Evolutionary conservation across 2,329 filamentous ascomycete genomes (phyloP), one percentile per base, ranked within the genome.

Genomic region (Alternaria brassicicola): DNA sequence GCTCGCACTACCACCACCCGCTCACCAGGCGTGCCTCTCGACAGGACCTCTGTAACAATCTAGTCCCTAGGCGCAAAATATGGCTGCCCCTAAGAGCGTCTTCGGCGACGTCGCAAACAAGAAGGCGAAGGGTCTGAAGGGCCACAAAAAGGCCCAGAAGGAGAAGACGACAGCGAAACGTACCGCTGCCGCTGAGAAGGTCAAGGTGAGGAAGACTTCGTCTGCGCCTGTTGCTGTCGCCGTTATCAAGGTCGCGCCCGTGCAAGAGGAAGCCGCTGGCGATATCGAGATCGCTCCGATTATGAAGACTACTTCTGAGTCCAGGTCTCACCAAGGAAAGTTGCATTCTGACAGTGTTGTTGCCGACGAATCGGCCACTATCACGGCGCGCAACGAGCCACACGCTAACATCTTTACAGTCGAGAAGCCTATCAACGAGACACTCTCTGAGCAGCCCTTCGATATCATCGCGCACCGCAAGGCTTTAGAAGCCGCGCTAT

Each of bases 141-240:
- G 41, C 6, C 39, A 55, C 33, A 58, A 58, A 33, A 57, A 47
- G 54, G 23, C 38, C 5, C 50, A 61, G 26, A 63, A 57, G 52
- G 35, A 52, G 31, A 63, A 55, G 31, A 33, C 30, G 3, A 13
- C 31, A 0, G 38, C 46, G 2, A 55, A 57, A 23, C 57, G 60
- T 26, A 31, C 21, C 17, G 50, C 51, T 6, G 46, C 47, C 8
- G 48, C 56, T 9, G 43, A 47, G 8, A 41, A 50, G 17, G 10
- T 2, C 15, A 39, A 48, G 19, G 17, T 3, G 7, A 54, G 33
- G 4, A 48, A 31, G 6, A 9, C 6, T 9, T 10, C 15, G 17
- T 19, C 17, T 6, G 8, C 25, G 17, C 13, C 42, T 23, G 12
- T 19, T 21, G 13, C 19, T 10, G 3, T 15, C 21, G 3, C 28